Evolutionary conservation across 2,329 filamentous ascomycete genomes (phyloP), one percentile per base, ranked within the genome.

Genomic region (Verticillium alfalfae): DNA sequence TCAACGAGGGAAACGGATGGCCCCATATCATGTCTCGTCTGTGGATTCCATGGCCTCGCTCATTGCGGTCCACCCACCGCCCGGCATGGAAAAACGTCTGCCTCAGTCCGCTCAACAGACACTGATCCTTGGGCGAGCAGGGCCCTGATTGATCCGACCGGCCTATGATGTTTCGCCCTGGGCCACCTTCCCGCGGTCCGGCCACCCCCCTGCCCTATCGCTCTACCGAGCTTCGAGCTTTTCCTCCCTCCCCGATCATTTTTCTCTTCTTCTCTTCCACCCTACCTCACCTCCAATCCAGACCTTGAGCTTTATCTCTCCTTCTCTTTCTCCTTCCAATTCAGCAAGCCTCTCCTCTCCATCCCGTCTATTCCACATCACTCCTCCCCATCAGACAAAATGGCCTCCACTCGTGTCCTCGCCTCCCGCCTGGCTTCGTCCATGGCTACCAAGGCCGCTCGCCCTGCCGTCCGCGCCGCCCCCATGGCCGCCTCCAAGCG

Each of bases 391-490:
- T 70, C 69, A 82, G 80, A 87, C 85, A 86, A 85, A 91, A 93
- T 93, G 90, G 88, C 89, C 79, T 84, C 87, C 79, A 82, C 86
- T 78, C 89, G 90, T 82, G 84, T 92, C 79, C 84, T 91, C 81
- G 87, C 89, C 78, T 88, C 88, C 75, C 87, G 90, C 79, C 84
- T 92, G 83, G 88, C 89, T 79, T 84, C 87, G 76, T 85, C 89
- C 81, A 89, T 89, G 86, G 86, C 88, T 78, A 80, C 84, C 81
- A 91, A 90, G 87, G 88, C 87, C 79, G 89, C 89, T 79, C 89
- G 90, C 79, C 89, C 89, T 81, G 87, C 87, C 78, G 78, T 88
- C 75, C 88, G 88, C 75, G 73, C 87, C 72, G 81, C 82, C 77
- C 82, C 80, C 79, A 83, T 83, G 41, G 58, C 49, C 34, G 58